These are phyloP conservation scores for Arbutus unedo DNA, from an alignment of 148 eudicot species.

Conservation along the genomic window DNA sequence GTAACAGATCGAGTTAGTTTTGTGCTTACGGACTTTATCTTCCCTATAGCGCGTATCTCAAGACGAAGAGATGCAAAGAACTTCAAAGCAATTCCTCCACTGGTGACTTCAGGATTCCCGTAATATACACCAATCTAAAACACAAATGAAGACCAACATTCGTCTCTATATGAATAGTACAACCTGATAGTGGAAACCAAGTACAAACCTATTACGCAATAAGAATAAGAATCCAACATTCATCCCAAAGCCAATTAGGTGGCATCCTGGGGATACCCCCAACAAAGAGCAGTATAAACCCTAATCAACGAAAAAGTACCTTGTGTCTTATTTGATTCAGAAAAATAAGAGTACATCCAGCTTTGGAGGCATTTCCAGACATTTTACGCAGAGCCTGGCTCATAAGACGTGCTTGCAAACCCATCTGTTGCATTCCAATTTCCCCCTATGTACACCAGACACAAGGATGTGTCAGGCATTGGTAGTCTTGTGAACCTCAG, in stretches of 20 bases:
- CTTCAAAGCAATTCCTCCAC: conserved; percentile 97
- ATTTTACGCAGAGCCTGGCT: conserved; percentile 97
- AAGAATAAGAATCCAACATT: neutral
- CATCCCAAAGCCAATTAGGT: neutral
- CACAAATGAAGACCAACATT: conserved; percentile 15
- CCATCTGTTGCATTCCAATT: conserved; percentile 99
- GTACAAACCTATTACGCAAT: too few species aligned
- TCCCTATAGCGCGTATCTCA: conserved; percentile 89
- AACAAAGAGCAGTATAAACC: neutral
- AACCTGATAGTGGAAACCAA: too few species aligned
- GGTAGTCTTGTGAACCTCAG: neutral
- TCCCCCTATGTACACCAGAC: conserved; percentile 60
- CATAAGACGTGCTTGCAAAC: conserved; percentile 97
- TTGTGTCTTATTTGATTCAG: conserved; percentile 92
- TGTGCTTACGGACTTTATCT: conserved; percentile 87
- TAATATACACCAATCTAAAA: conserved; percentile 91
- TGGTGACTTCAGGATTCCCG: conserved; percentile 99
- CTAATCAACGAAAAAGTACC: conserved; percentile 35
- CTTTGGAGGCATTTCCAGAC: conserved; percentile 99
- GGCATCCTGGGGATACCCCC: neutral
- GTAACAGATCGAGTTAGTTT: conserved; percentile 15
- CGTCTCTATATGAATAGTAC: neutral
- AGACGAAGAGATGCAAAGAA: conserved; percentile 97
- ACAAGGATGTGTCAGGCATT: conserved; percentile 15
- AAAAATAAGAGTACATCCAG: conserved; percentile 95